Evolutionary conservation across 352 stramenopile species (phyloP), one percentile per base, ranked within the genome.

Genomic region (Chrysophaeum taylorii): DNA sequence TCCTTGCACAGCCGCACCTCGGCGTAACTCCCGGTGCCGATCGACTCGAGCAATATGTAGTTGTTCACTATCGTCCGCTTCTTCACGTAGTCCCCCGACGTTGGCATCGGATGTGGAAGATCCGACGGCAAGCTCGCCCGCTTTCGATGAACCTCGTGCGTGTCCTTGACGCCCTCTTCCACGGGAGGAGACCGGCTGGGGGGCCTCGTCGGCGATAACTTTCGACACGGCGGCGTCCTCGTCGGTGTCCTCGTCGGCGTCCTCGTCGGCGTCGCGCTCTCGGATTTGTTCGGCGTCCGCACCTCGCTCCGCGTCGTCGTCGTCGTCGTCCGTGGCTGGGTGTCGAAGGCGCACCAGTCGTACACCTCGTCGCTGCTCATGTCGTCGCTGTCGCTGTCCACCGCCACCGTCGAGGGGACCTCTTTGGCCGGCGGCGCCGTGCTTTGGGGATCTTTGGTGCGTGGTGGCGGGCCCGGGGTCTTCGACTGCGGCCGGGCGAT

Each of bases 11-110:
- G 70, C 16, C 76, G 64, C 15, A 85, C 79, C 52, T 81, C 77
- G 5, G 87, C 89, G 61, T 93, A 96, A 50, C 85, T 90, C 18
- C 89, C 89, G 23, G 82, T 84, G 14, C 89, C 89, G 27, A 96
- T 77, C 1, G 81, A 64, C 60, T 94, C 84, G 29, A 94, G 73
- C 36, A 96, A 87, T 63, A 95, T 94, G 80, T 92, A 96, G 69
- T 96, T 94, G 78, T 96, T 95, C 45, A 95, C 74, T 36, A 83
- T 83, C 64, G 77, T 78, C 2, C 78, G 70, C 53, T 83, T 82
- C 39, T 79, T 81, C 23, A 83, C 45, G 69, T 72, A 83, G 52
- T 72, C 73, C 0, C 76, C 76, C 4, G 70, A 70, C 23, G 75
- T 74, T 25, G 75, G 75, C 23, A 69, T 75, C 39, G 73, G 64